Evolutionary conservation across 2,329 filamentous ascomycete genomes (phyloP).

Genomic region (Diplodia scrobiculata): DNA sequence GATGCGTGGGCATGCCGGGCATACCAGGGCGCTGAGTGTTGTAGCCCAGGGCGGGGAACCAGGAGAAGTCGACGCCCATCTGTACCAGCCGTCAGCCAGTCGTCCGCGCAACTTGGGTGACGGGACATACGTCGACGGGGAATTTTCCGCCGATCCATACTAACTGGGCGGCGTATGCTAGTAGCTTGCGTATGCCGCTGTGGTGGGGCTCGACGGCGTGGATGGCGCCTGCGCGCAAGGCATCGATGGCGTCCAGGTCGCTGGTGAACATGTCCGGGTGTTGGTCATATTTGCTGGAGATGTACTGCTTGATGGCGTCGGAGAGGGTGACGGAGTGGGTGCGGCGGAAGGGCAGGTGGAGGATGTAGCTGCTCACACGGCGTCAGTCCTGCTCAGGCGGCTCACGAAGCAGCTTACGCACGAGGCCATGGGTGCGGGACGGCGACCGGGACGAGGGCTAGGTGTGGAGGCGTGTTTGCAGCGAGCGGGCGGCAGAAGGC

Average conservation of each 20-base stretch:
- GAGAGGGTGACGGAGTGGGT: slow-evolving; percentile 78
- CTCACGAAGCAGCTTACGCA: slow-evolving; percentile 28
- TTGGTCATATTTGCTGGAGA: slow-evolving; percentile 97
- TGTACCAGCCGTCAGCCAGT: slow-evolving; percentile 41
- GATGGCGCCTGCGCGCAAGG: slow-evolving; percentile 79
- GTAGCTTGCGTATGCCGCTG: slow-evolving; percentile 84
- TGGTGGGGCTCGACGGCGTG: slow-evolving; percentile 84
- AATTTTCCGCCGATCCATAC: slow-evolving; percentile 95
- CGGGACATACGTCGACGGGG: slow-evolving; percentile 74
- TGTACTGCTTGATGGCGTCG: slow-evolving; percentile 86
- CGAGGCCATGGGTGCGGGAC: slow-evolving; percentile 33
- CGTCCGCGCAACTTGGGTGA: background rate
- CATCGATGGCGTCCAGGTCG: slow-evolving; percentile 84
- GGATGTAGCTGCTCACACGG: slow-evolving; percentile 56
- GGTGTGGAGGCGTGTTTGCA: slow-evolving; percentile 26
- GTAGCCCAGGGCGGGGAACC: slow-evolving; percentile 93
- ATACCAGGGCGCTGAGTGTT: slow-evolving; percentile 70
- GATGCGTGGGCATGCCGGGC: slow-evolving; percentile 3
- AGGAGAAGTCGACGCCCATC: slow-evolving; percentile 93
- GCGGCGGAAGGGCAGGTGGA: slow-evolving; percentile 84
- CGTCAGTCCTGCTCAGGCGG: slow-evolving; percentile 5
- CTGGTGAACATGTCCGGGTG: slow-evolving; percentile 94
- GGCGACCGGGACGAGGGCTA: background rate
- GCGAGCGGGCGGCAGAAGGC: background rate
- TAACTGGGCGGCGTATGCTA: slow-evolving; percentile 87